Evolutionary conservation across 371 early-diverging fungal genomes (phyloP).

Genomic region (Apophysomyces trapeziformis): DNA sequence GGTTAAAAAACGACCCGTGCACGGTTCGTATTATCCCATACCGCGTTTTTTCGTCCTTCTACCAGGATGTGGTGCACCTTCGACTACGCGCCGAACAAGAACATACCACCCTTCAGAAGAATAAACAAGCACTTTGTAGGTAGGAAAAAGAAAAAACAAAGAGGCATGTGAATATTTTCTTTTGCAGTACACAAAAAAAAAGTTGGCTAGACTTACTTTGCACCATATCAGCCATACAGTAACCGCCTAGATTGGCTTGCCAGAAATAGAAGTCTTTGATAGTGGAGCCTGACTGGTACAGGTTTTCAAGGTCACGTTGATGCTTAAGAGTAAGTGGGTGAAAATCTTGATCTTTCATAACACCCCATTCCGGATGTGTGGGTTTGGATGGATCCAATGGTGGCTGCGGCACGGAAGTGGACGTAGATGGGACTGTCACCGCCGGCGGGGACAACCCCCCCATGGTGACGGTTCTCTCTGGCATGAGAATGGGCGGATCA

Average conservation of each 20-base stretch:
- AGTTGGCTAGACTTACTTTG: conserved; percentile 36
- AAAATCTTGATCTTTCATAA: conserved; percentile 49
- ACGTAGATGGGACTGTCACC: conserved; percentile 11
- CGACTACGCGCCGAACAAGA: conserved; percentile 44
- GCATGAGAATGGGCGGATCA: neutral
- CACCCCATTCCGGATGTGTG: conserved; percentile 54
- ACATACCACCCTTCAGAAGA: conserved; percentile 48
- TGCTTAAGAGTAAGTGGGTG: conserved; percentile 50
- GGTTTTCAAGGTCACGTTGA: conserved; percentile 48
- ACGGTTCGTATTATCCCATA: conserved; percentile 10
- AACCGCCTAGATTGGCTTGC: conserved; percentile 56
- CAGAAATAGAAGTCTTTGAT: conserved; percentile 54
- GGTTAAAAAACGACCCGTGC: neutral
- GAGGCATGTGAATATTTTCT: neutral
- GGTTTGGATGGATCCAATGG: conserved; percentile 19
- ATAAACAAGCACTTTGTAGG: conserved; percentile 35
- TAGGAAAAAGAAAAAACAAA: neutral
- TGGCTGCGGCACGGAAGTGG: conserved; percentile 5
- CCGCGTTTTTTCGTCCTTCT: conserved; percentile 43
- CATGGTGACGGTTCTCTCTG: neutral
- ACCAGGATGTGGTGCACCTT: conserved; percentile 53
- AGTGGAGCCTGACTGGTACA: conserved; percentile 28
- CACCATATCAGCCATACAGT: conserved; percentile 56
- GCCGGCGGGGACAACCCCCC: conserved; percentile 17
- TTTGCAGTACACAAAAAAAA: neutral